A percentile compares a stretch with the other conserved stretches of the same genome.
Conservation (phyloP, 805 yeast species). For the Nakazawaea ernobii region DNA sequence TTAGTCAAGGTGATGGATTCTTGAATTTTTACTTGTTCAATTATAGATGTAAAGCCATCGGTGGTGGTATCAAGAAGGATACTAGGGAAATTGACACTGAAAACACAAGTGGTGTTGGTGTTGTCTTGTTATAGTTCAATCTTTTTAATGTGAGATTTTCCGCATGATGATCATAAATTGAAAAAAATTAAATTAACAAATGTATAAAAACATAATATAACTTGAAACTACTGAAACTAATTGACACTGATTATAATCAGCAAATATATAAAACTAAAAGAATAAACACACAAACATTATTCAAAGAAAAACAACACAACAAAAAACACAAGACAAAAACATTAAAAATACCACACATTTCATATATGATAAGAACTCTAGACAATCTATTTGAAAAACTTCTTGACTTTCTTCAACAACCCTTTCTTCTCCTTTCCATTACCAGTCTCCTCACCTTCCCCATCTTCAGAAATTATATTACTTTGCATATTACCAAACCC, state of each 20-base stretch:
- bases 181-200: not conserved
- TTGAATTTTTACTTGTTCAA: slow-evolving; percentile 90
- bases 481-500: slow-evolving; percentile 50
- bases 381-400: slow-evolving; percentile 4
- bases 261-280: too few relatives aligned
- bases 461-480: slow-evolving; percentile 32
- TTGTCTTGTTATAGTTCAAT: slow-evolving; percentile 60
- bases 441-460: slow-evolving; percentile 33
- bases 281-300: too few relatives aligned
- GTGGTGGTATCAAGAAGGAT: slow-evolving; percentile 68
- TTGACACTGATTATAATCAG: too few relatives aligned
- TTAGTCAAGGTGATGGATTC: slow-evolving; percentile 91
- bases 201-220: too few relatives aligned
- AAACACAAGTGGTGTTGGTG: slow-evolving; percentile 79
- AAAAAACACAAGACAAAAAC: not conserved
- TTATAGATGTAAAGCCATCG: slow-evolving; percentile 73
- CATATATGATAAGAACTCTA: not conserved
- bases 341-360: not conserved
- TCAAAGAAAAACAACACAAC: not conserved
- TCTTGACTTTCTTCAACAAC: slow-evolving; percentile 6
- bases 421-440: slow-evolving; percentile 27
- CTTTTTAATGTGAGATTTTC: not conserved
- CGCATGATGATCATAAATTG: not conserved
- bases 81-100: slow-evolving; percentile 46
- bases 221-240: too few relatives aligned